Conservation (phyloP, 1,139 yeast genomes). For the Geotrichum klebahnii region DNA sequence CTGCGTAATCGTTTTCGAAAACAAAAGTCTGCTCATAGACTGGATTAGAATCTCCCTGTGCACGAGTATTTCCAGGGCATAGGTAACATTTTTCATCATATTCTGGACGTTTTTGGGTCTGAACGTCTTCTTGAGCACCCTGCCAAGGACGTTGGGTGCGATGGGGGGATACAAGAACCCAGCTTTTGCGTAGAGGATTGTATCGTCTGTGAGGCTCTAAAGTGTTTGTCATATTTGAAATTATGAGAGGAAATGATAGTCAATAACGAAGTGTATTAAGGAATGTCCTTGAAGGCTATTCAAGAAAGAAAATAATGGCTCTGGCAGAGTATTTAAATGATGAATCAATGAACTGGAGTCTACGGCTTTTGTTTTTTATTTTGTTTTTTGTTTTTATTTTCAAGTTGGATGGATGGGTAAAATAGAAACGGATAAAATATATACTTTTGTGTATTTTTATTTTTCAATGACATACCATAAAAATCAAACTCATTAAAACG, state of each 20-base stretch:
- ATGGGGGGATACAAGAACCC: constrained; percentile 73
- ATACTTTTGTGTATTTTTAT: constrained; percentile 1
- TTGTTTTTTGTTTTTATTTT: no score
- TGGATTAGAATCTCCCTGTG: constrained; percentile 54
- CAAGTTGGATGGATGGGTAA: no score
- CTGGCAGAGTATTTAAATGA: no score
- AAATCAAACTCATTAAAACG: not conserved
- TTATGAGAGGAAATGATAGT: not conserved
- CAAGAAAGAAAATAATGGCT: not conserved
- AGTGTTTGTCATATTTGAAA: constrained; percentile 4
- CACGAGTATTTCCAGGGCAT: constrained; percentile 69
- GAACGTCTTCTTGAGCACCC: constrained; percentile 60
- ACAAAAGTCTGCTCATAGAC: constrained; percentile 55
- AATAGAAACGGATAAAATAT: no score
- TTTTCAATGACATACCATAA: no score
- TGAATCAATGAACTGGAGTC: no score
- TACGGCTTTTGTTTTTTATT: no score
- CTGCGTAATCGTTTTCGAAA: constrained; percentile 68
- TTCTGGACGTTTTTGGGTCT: constrained; percentile 46
- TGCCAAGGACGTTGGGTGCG: constrained; percentile 80
- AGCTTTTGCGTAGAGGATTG: constrained; percentile 60
- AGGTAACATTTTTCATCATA: constrained; percentile 67
- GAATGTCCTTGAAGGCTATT: no score
- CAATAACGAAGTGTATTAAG: not conserved
- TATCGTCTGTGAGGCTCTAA: constrained; percentile 55